Evolutionary conservation across 2,329 filamentous ascomycete genomes (phyloP).

Genomic region (Nigrospora osmanthi): DNA sequence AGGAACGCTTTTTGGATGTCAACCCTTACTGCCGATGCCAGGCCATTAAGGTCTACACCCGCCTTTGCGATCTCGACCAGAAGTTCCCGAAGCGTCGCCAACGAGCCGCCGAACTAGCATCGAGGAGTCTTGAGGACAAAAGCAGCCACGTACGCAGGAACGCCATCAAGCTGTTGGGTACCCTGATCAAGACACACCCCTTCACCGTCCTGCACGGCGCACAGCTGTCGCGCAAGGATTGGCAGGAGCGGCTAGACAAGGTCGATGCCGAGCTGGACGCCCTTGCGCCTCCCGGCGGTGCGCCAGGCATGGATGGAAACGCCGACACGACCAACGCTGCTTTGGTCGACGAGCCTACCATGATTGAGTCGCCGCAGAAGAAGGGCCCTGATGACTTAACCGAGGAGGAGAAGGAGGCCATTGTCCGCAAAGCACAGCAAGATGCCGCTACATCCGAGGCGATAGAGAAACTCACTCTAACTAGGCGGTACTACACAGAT

Average conservation of each 20-base stretch:
- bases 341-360: constrained; percentile 82
- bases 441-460: constrained; percentile 85
- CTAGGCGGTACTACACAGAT: constrained; percentile 85
- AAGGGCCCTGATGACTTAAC: constrained; percentile 53
- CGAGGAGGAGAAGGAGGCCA: constrained; percentile 68
- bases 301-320: constrained; percentile 62
- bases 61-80: constrained; percentile 86
- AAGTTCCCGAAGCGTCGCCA: constrained; percentile 93
- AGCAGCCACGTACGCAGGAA: constrained; percentile 96
- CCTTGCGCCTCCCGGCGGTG: constrained; percentile 68
- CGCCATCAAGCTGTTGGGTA: constrained; percentile 84
- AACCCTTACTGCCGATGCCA: constrained; percentile 94
- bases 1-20: constrained; percentile 91
- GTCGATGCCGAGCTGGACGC: constrained; percentile 77
- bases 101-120: constrained; percentile 77
- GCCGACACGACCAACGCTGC: constrained; percentile 66
- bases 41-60: constrained; percentile 87
- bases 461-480: constrained; percentile 79
- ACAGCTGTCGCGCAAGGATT: constrained; percentile 76
- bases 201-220: constrained; percentile 89
- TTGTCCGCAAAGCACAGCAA: constrained; percentile 71
- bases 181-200: constrained; percentile 87
- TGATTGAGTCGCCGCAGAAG: constrained; percentile 64
- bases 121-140: constrained; percentile 89
- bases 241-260: constrained; percentile 72